phyloP scores from a whole-genome alignment of 2,329 filamentous ascomycete species.

The Colletotrichum camelliae region DNA sequence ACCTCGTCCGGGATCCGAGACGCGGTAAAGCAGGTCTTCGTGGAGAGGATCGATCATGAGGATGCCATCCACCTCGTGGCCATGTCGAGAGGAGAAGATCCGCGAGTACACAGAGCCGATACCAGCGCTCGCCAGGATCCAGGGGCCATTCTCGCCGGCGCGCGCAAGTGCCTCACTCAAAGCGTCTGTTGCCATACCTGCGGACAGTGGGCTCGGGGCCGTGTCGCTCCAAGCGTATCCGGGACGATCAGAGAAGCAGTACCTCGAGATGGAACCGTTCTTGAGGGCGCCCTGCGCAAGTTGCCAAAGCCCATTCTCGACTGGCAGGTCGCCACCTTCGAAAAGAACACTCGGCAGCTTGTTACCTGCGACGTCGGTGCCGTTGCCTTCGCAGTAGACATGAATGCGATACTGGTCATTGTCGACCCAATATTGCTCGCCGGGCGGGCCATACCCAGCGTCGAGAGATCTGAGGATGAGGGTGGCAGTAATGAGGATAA shows the following conservation, averaged over 20 bases:
- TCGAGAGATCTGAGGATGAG: constrained; percentile 83
- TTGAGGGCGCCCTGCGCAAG: constrained; percentile 78
- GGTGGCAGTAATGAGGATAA: constrained; percentile 78
- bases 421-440: constrained; percentile 81
- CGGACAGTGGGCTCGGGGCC: constrained; percentile 90
- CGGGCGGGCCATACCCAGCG: constrained; percentile 73
- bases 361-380: constrained; percentile 57
- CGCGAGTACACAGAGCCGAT: constrained; percentile 88
- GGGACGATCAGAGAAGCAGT: constrained; percentile 95
- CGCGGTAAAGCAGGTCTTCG: constrained; percentile 77
- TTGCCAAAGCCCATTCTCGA: constrained; percentile 79
- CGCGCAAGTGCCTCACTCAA: constrained; percentile 84
- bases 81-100: constrained; percentile 87
- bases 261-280: constrained; percentile 84
- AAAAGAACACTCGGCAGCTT: constrained; percentile 81
- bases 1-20: constrained; percentile 73
- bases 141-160: constrained; percentile 85
- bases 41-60: constrained; percentile 89
- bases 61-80: constrained; percentile 75
- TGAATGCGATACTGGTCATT: constrained; percentile 86
- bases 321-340: constrained; percentile 81
- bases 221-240: constrained; percentile 89
- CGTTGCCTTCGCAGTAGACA: constrained; percentile 82
- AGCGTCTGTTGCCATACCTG: constrained; percentile 89
- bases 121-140: constrained; percentile 85